These are phyloP conservation scores for Mitragyna speciosa DNA, from an alignment of 257 asterid species.

Conservation along the genomic window DNA sequence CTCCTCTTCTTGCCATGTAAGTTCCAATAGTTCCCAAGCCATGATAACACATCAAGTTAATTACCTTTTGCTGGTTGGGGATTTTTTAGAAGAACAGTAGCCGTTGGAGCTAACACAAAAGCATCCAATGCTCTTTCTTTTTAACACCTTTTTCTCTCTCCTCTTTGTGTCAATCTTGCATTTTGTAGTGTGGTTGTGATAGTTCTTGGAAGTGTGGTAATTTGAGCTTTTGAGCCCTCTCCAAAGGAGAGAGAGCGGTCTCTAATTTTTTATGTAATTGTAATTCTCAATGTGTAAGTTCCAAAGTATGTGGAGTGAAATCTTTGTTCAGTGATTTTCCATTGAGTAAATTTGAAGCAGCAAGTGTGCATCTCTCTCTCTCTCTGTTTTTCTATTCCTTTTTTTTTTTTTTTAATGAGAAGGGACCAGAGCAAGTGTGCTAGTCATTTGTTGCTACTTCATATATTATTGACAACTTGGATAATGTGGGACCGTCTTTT, in stretches of 20 bases:
- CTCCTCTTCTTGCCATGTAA: too few species aligned
- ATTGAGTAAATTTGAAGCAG: background rate
- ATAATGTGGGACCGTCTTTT: background rate
- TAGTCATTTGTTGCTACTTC: background rate
- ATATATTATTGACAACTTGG: background rate
- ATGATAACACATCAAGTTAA: background rate
- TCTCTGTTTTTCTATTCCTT: too few species aligned
- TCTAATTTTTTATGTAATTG: slow-evolving; percentile 14
- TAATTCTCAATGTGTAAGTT: slow-evolving; percentile 13
- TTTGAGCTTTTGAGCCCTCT: slow-evolving; percentile 85
- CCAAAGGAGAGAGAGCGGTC: slow-evolving; percentile 97
- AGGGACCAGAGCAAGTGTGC: background rate
- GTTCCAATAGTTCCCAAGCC: background rate
- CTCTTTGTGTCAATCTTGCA: background rate
- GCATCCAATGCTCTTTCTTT: slow-evolving; percentile 34
- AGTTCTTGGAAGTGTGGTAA: slow-evolving; percentile 1
- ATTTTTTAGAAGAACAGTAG: slow-evolving; percentile 30
- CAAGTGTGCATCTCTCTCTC: too few species aligned
- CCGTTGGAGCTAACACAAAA: slow-evolving; percentile 13
- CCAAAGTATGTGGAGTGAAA: background rate
- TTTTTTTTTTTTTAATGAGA: too few species aligned
- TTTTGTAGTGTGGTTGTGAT: background rate
- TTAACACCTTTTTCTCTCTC: slow-evolving; percentile 13
- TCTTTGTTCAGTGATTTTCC: background rate
- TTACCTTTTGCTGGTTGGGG: background rate